These are phyloP conservation scores for Diddensiella santjacobensis DNA, from an alignment of 805 yeast genomes.

Conservation along the genomic window DNA sequence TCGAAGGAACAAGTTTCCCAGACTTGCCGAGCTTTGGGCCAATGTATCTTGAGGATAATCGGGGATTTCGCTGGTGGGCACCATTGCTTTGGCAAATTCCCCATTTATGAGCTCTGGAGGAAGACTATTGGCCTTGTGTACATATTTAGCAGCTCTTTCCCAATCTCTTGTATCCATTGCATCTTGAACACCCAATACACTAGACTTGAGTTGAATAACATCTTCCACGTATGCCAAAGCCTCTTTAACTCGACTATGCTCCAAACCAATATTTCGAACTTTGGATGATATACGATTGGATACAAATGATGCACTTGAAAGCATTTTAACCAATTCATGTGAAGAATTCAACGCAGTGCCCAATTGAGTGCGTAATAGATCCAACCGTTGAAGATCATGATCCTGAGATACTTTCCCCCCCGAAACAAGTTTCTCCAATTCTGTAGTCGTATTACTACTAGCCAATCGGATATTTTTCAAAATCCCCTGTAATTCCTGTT, in stretches of 20 bases:
- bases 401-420: constrained; percentile 17
- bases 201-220: constrained; percentile 61
- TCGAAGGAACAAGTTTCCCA: constrained; percentile 52
- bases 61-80: constrained; percentile 84
- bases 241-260: constrained; percentile 57
- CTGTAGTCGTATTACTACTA: not conserved
- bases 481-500: constrained; percentile 16
- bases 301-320: constrained; percentile 58
- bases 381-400: constrained; percentile 27
- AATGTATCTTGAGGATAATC: constrained; percentile 65
- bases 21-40: constrained; percentile 52
- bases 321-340: constrained; percentile 48
- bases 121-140: constrained; percentile 49
- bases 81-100: constrained; percentile 69
- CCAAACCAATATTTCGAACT: constrained; percentile 66
- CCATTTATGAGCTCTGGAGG: constrained; percentile 56
- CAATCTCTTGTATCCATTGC: constrained; percentile 69
- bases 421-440: constrained; percentile 14
- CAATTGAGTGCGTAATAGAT: constrained; percentile 29
- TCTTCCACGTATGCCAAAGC: constrained; percentile 63
- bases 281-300: constrained; percentile 66
- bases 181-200: constrained; percentile 59
- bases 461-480: constrained; percentile 14
- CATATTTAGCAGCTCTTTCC: constrained; percentile 72
- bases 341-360: constrained; percentile 41